Evolutionary conservation across 805 yeast species (phyloP).

Genomic region (Saccharomycopsis microspora): DNA sequence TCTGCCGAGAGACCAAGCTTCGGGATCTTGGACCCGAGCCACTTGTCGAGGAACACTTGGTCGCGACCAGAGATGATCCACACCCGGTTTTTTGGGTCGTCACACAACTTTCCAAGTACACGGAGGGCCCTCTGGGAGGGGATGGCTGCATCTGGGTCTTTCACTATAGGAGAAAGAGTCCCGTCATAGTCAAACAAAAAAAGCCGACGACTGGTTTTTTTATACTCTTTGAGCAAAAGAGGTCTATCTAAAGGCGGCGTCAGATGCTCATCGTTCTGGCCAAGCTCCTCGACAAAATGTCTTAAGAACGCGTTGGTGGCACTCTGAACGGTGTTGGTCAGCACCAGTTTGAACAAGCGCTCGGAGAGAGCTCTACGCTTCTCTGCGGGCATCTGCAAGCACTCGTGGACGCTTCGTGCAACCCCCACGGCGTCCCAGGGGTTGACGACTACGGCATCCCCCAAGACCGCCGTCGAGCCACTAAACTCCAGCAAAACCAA

Average conservation of each 20-base stretch:
- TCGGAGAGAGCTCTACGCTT: conserved; percentile 36
- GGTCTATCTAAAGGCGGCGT: conserved; percentile 81
- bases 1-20: conserved; percentile 84
- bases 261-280: conserved; percentile 32
- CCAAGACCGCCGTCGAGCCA: conserved; percentile 67
- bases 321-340: conserved; percentile 59
- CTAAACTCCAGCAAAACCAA: conserved; percentile 86
- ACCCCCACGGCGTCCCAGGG: conserved; percentile 98
- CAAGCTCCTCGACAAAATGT: conserved; percentile 33
- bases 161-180: conserved; percentile 90
- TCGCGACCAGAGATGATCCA: conserved; percentile 98
- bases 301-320: conserved; percentile 65
- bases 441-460: conserved; percentile 72
- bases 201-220: conserved; percentile 52
- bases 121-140: conserved; percentile 66
- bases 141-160: conserved; percentile 96
- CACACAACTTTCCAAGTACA: conserved; percentile 46
- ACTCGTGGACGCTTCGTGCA: conserved; percentile 67
- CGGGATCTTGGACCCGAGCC: conserved; percentile 62
- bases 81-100: conserved; percentile 73
- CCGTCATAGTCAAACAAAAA: conserved; percentile 96
- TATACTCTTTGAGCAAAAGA: conserved; percentile 45
- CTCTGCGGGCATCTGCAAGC: conserved; percentile 43
- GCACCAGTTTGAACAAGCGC: conserved; percentile 52
- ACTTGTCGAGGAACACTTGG: conserved; percentile 74